Conservation (phyloP, 2,329 filamentous ascomycete species). For the Zasmidium citrigriseum region DNA sequence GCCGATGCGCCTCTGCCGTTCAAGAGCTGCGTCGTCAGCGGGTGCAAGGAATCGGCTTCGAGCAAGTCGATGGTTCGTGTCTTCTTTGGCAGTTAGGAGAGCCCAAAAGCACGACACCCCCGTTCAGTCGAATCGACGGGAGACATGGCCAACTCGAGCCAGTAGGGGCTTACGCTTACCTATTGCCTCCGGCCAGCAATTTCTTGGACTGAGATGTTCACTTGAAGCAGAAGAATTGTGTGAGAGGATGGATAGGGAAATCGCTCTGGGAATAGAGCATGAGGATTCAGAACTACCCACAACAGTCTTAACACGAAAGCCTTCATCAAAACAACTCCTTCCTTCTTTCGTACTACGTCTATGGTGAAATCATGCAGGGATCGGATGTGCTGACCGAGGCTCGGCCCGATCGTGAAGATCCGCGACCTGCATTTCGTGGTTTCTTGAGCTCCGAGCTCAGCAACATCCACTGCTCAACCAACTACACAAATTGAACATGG, state of each 20-base stretch:
- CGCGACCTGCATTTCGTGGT: background rate
- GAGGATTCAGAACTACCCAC: background rate
- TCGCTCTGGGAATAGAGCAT: background rate
- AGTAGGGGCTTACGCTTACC: background rate
- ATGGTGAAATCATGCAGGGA: background rate
- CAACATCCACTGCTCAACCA: background rate
- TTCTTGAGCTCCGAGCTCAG: too few relatives aligned
- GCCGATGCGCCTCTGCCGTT: constrained; percentile 37
- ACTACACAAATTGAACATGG: constrained; percentile 23
- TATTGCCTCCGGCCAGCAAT: too few relatives aligned
- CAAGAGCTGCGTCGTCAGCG: constrained; percentile 48
- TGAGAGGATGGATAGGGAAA: background rate
- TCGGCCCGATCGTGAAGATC: background rate
- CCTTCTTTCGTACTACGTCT: background rate
- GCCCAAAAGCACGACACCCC: background rate
- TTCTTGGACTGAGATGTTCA: too few relatives aligned
- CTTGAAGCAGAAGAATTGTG: background rate
- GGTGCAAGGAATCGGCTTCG: constrained; percentile 33
- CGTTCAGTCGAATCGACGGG: background rate
- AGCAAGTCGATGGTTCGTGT: constrained; percentile 26
- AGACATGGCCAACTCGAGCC: background rate
- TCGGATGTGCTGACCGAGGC: background rate
- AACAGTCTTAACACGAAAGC: background rate
- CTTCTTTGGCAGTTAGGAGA: constrained; percentile 29
- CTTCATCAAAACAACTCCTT: background rate